Evolutionary conservation across 345 rosid species (phyloP).

Genomic region (Gossypium ekmanianum): DNA sequence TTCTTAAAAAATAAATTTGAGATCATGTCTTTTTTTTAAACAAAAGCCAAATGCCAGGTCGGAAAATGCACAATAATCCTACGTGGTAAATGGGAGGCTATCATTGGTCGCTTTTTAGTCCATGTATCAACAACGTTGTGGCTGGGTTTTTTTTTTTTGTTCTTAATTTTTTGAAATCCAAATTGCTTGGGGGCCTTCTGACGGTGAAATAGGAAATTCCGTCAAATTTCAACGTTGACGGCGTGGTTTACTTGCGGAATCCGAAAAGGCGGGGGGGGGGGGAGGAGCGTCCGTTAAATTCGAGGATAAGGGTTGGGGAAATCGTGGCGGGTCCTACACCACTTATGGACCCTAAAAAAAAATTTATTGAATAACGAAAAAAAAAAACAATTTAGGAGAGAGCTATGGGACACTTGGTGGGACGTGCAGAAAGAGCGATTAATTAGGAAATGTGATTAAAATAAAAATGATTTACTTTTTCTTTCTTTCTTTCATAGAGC

Average conservation of each 20-base stretch:
- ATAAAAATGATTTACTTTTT: no score
- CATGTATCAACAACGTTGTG: constrained; percentile 22
- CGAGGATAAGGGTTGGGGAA: neutral
- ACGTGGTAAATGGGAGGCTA: constrained; percentile 27
- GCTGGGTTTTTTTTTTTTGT: neutral
- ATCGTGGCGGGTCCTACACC: constrained; percentile 4
- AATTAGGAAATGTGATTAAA: no score
- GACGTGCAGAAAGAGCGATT: neutral
- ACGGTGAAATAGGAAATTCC: constrained; percentile 31
- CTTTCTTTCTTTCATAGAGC: no score
- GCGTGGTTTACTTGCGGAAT: constrained; percentile 14
- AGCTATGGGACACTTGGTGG: constrained; percentile 15
- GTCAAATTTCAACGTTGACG: constrained; percentile 18
- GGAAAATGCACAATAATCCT: neutral
- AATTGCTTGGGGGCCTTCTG: neutral
- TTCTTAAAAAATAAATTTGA: neutral
- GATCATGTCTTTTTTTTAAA: constrained; percentile 1
- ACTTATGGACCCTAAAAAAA: constrained; percentile 24
- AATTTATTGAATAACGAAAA: neutral
- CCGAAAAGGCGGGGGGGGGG: constrained; percentile 1
- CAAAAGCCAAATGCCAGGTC: constrained; percentile 21
- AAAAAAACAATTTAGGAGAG: neutral
- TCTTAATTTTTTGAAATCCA: neutral
- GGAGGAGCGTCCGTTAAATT: constrained; percentile 19
- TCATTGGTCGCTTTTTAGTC: constrained; percentile 38